A percentile compares a stretch with the other conserved stretches of the same genome.
These are phyloP conservation scores for Ammopiptanthus mongolicus DNA, from an alignment of 306 rosid genomes.

Conservation along the genomic window DNA sequence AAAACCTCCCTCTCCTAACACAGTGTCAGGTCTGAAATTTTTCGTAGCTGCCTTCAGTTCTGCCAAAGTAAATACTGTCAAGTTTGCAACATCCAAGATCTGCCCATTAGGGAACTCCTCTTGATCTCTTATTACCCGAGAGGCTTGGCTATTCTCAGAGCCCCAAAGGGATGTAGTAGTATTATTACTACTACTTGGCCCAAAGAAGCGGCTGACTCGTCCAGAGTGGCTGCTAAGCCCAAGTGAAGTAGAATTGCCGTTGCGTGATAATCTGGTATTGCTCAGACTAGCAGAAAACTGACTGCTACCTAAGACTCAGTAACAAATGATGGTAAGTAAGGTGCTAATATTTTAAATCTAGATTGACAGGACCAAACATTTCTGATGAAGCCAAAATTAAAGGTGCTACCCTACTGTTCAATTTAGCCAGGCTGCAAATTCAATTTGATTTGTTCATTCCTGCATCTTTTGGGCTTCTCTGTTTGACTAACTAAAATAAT, in stretches of 20 bases:
- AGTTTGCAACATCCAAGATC: slow-evolving; percentile 56
- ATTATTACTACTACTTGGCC: slow-evolving; percentile 38
- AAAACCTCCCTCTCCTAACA: slow-evolving; percentile 89
- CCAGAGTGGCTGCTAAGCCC: slow-evolving; percentile 39
- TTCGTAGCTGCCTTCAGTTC: slow-evolving; percentile 67
- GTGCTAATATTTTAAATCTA: background rate
- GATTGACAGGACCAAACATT: background rate
- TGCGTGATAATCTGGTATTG: slow-evolving; percentile 6
- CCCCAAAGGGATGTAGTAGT: slow-evolving; percentile 45
- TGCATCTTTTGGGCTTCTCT: slow-evolving; percentile 1
- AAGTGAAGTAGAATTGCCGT: slow-evolving; percentile 29
- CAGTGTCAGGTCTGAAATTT: slow-evolving; percentile 54
- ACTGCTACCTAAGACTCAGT: slow-evolving; percentile 21
- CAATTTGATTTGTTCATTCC: background rate
- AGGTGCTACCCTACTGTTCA: background rate
- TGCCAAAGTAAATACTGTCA: slow-evolving; percentile 55
- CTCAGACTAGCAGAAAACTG: slow-evolving; percentile 7
- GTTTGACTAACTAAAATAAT: slow-evolving; percentile 1
- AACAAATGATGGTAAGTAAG: background rate
- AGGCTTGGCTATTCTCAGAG: slow-evolving; percentile 52
- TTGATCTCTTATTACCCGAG: slow-evolving; percentile 49
- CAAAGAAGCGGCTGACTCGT: slow-evolving; percentile 31
- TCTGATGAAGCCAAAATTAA: background rate
- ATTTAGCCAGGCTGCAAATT: background rate
- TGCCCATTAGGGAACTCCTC: slow-evolving; percentile 60